phyloP scores from a whole-genome alignment of 257 asterid species.

The Ajuga chamaepitys region DNA sequence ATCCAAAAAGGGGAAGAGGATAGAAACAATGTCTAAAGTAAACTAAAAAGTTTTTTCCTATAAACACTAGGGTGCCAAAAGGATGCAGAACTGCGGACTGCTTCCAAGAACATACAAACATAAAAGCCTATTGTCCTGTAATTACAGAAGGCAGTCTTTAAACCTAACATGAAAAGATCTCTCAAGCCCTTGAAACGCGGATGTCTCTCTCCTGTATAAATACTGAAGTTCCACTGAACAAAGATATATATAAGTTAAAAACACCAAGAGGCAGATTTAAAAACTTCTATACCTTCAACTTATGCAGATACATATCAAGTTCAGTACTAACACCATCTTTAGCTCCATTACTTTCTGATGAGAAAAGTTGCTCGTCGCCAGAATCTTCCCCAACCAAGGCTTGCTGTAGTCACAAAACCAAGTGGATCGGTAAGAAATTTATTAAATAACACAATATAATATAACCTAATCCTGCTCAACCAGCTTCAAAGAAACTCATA shows the following conservation, averaged over 20 bases:
- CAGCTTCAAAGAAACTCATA: conserved; percentile 1
- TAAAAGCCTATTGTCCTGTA: background rate
- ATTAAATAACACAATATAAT: conserved; percentile 9
- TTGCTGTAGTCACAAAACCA: conserved; percentile 56
- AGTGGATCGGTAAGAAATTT: conserved; percentile 16
- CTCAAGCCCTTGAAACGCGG: too few species aligned
- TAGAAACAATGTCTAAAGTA: background rate
- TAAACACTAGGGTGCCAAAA: conserved; percentile 3
- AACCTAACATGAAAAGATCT: conserved; percentile 1
- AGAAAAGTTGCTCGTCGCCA: conserved; percentile 83
- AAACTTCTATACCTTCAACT: conserved; percentile 55
- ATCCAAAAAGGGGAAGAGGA: background rate
- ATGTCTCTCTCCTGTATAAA: background rate
- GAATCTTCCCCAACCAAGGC: conserved; percentile 98
- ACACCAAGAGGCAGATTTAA: conserved; percentile 7
- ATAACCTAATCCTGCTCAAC: background rate
- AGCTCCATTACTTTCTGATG: conserved; percentile 40
- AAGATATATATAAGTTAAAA: background rate
- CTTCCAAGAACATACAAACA: conserved; percentile 7
- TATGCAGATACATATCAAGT: conserved; percentile 57
- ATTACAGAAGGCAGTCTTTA: background rate
- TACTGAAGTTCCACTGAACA: conserved; percentile 4
- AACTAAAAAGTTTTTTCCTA: conserved; percentile 2
- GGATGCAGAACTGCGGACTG: background rate
- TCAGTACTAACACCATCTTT: conserved; percentile 56